Conservation (phyloP, 768 basidiomycete genomes). For the Lactarius tabidus region DNA sequence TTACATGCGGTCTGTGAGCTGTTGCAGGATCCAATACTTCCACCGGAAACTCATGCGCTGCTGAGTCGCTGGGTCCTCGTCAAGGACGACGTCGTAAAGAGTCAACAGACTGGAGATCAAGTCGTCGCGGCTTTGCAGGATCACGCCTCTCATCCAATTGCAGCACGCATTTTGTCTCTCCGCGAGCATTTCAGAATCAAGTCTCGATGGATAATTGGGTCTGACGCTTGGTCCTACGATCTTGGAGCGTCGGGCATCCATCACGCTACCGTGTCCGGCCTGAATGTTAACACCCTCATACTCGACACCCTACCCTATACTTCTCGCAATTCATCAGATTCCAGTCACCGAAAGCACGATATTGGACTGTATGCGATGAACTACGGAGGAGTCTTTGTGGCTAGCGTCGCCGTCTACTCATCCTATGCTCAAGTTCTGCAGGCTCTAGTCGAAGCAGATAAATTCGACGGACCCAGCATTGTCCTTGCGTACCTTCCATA, state of each 20-base stretch:
- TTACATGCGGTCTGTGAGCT: conserved; percentile 59
- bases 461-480: conserved; percentile 84
- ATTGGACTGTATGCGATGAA: conserved; percentile 98
- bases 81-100: conserved; percentile 66
- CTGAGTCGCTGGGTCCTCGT: conserved; percentile 77
- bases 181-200: conserved; percentile 58
- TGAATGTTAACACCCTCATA: conserved; percentile 93
- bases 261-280: conserved; percentile 85
- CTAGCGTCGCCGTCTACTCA: conserved; percentile 92
- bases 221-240: conserved; percentile 97
- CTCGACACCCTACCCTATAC: conserved; percentile 92
- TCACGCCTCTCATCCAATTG: conserved; percentile 40
- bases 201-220: conserved; percentile 96
- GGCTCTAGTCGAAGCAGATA: conserved; percentile 86
- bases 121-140: conserved; percentile 50
- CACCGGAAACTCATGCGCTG: conserved; percentile 59
- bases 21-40: conserved; percentile 48
- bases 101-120: conserved; percentile 52
- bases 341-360: conserved; percentile 85
- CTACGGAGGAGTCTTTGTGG: conserved; percentile 94
- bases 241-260: conserved; percentile 94
- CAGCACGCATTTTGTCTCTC: conserved; percentile 55
- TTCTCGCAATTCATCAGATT: conserved; percentile 61
- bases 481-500: conserved; percentile 95
- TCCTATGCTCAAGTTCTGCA: conserved; percentile 95